Evolutionary conservation across 2,329 filamentous ascomycete genomes (phyloP).

Genomic region (Aspergillus phoenicis): DNA sequence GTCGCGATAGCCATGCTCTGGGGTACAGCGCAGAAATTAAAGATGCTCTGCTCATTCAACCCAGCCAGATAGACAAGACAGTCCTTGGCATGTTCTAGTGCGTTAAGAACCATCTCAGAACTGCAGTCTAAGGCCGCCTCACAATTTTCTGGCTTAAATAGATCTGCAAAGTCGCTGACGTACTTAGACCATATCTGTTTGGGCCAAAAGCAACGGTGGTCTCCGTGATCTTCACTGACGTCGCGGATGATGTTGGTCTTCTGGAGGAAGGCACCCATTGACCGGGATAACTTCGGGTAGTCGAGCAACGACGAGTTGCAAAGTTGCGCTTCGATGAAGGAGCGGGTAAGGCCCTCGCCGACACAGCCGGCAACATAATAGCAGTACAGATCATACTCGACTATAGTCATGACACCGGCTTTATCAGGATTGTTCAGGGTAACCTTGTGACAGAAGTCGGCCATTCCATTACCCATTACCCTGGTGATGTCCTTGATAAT

Average conservation of each 20-base stretch:
- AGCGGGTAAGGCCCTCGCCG: conserved; percentile 84
- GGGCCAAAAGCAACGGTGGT: conserved; percentile 90
- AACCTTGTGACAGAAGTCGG: conserved; percentile 85
- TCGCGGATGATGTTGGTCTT: conserved; percentile 99
- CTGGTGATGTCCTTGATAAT: conserved; percentile 92
- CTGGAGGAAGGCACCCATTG: conserved; percentile 96
- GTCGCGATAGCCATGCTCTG: conserved; percentile 98
- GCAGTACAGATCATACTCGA: conserved; percentile 95
- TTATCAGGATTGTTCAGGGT: conserved; percentile 64
- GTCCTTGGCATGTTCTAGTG: conserved; percentile 82
- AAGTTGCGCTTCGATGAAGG: conserved; percentile 85
- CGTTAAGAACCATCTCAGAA: conserved; percentile 92
- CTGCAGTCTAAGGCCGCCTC: conserved; percentile 79
- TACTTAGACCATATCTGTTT: conserved; percentile 97
- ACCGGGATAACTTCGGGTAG: conserved; percentile 79
- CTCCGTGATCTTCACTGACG: conserved; percentile 83
- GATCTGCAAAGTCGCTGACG: conserved; percentile 83
- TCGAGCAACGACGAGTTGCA: conserved; percentile 83
- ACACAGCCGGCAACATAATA: conserved; percentile 98
- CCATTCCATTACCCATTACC: conserved; percentile 98
- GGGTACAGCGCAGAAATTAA: conserved; percentile 98
- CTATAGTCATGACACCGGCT: conserved; percentile 77
- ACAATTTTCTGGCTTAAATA: conserved; percentile 80
- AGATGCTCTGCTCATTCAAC: conserved; percentile 91
- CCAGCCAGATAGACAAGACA: conserved; percentile 96